Evolutionary conservation across 495 filamentous ascomycete species (phyloP).

Genomic region (Lasiosphaeria miniovina): DNA sequence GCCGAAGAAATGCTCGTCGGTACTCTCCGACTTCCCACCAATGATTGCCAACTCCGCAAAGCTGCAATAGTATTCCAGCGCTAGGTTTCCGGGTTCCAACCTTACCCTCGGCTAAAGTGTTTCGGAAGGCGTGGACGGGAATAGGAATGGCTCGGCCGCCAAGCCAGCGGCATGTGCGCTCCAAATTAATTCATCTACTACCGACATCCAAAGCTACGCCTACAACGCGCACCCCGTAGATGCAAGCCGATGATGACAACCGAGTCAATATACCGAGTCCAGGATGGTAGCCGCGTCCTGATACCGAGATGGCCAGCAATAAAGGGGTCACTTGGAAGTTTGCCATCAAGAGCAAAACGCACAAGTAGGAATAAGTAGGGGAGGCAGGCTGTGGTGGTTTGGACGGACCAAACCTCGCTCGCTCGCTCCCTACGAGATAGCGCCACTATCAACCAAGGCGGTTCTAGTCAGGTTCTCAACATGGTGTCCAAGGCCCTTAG

Average conservation of each 20-base stretch:
- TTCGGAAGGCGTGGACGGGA: background rate
- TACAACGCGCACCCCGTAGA: background rate
- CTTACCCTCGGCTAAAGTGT: background rate
- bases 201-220: background rate
- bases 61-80: background rate
- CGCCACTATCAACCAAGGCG: background rate
- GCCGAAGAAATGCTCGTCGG: background rate
- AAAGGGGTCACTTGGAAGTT: conserved; percentile 7
- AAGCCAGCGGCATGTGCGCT: background rate
- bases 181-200: background rate
- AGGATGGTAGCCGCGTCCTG: conserved; percentile 7
- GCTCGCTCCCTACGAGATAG: background rate
- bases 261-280: background rate
- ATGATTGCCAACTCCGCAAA: background rate
- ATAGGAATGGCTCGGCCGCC: background rate
- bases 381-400: background rate
- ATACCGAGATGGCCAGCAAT: conserved; percentile 8
- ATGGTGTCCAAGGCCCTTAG: conserved; percentile 9
- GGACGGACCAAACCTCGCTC: background rate
- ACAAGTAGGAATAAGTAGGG: conserved; percentile 7
- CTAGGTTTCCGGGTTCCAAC: background rate
- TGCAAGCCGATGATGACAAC: background rate
- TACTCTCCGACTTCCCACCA: background rate
- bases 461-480: background rate
- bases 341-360: background rate